Conservation (phyloP, 495 filamentous ascomycete genomes). For the Penicillium crystallinum region DNA sequence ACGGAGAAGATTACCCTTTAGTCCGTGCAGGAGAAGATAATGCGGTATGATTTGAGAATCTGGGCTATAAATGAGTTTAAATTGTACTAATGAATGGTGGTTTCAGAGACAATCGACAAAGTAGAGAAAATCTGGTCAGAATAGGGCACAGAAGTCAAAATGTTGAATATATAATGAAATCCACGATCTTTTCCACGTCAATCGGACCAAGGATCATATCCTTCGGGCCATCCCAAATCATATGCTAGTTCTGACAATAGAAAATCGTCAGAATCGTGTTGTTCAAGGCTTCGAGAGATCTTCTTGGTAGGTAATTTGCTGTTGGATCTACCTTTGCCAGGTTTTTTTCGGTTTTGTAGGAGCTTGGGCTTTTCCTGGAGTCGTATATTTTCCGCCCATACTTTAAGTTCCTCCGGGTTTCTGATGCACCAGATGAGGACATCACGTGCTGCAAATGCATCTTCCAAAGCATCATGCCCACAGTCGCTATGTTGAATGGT, state of each 20-base stretch:
- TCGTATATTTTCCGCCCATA: conserved; percentile 9
- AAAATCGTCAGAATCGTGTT: not conserved
- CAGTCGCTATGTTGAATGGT: conserved; percentile 21
- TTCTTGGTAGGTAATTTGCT: too few relatives aligned
- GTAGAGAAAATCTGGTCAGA: not conserved
- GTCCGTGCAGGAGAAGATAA: too few relatives aligned
- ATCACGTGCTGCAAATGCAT: conserved; percentile 29
- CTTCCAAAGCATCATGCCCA: conserved; percentile 34
- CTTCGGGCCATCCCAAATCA: conserved; percentile 1
- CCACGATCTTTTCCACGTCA: not conserved
- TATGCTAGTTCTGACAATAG: not conserved
- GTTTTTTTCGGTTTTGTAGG: too few relatives aligned
- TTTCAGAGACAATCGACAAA: not conserved
- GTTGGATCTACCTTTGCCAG: too few relatives aligned
- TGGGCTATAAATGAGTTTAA: too few relatives aligned
- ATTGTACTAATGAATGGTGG: not conserved
- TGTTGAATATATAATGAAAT: not conserved
- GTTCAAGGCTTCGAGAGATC: too few relatives aligned
- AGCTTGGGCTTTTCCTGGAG: too few relatives aligned
- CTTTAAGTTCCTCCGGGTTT: conserved; percentile 14
- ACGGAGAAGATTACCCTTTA: too few relatives aligned
- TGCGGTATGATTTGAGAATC: too few relatives aligned
- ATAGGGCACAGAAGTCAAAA: not conserved
- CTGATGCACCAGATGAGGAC: conserved; percentile 27
- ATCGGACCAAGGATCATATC: conserved; percentile 6